These are phyloP conservation scores for Ustilago hordei DNA, from an alignment of 1,284 basidiomycete species.

Conservation along the genomic window DNA sequence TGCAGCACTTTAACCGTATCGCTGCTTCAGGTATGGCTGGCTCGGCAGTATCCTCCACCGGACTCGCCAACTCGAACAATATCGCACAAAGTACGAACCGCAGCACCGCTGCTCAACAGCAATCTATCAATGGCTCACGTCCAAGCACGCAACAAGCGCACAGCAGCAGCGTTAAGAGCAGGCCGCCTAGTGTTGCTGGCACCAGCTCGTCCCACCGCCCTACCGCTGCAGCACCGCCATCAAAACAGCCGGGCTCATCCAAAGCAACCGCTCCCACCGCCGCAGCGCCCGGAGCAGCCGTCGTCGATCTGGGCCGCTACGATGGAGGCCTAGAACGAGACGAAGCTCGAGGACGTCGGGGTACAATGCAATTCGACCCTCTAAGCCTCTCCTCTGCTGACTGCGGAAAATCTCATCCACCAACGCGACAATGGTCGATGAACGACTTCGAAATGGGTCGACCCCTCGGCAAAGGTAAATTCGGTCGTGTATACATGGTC, in stretches of 20 bases:
- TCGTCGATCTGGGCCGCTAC: slow-evolving; percentile 66
- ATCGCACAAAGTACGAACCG: slow-evolving; percentile 32
- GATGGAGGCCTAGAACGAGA: slow-evolving; percentile 70
- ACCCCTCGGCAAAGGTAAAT: slow-evolving; percentile 97
- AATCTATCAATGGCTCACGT: slow-evolving; percentile 33
- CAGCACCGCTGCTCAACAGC: slow-evolving; percentile 5
- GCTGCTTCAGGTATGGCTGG: slow-evolving; percentile 22
- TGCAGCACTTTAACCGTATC: slow-evolving; percentile 52
- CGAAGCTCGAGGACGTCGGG: slow-evolving; percentile 64
- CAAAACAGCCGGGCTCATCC: slow-evolving; percentile 15
- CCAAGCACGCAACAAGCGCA: slow-evolving; percentile 27
- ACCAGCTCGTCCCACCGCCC: slow-evolving; percentile 22
- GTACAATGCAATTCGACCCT: slow-evolving; percentile 37
- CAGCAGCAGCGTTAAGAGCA: slow-evolving; percentile 22
- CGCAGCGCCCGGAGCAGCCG: slow-evolving; percentile 6
- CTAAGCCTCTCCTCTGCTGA: slow-evolving; percentile 41
- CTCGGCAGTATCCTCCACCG: slow-evolving; percentile 17
- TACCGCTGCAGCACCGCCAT: background rate
- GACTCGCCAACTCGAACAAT: slow-evolving; percentile 22
- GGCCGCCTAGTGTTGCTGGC: slow-evolving; percentile 37
- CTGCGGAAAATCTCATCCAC: slow-evolving; percentile 42
- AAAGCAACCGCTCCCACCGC: slow-evolving; percentile 7
- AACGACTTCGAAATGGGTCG: slow-evolving; percentile 92
- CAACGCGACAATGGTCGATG: slow-evolving; percentile 78
- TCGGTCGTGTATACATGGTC: slow-evolving; percentile 98